Conservation (phyloP, 2,329 filamentous ascomycete species). For the Colletotrichum horii region DNA sequence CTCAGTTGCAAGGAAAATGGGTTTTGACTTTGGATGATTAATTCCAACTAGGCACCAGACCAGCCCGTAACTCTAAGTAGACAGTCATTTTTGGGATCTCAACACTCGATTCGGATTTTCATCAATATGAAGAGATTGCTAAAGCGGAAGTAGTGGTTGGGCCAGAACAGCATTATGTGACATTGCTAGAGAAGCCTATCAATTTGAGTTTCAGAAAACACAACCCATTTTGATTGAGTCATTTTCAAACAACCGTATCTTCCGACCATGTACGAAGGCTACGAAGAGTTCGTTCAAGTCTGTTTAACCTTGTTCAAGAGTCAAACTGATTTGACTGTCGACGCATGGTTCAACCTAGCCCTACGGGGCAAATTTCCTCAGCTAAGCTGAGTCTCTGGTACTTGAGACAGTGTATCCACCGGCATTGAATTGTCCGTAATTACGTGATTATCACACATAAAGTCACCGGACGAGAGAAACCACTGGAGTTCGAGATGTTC, state of each 20-base stretch:
- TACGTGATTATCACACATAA: neutral
- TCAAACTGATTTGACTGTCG: neutral
- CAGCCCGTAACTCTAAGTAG: neutral
- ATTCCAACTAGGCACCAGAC: neutral
- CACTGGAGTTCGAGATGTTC: neutral
- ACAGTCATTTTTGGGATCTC: neutral
- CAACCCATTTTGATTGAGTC: neutral
- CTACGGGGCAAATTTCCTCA: neutral
- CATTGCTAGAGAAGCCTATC: neutral
- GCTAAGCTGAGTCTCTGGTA: neutral
- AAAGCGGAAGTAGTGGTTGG: neutral
- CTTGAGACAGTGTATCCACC: neutral
- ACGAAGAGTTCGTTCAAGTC: neutral
- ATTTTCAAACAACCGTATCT: neutral
- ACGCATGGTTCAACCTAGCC: neutral
- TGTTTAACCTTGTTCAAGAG: neutral
- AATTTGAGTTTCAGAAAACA: neutral
- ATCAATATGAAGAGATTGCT: neutral
- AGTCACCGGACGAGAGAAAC: neutral
- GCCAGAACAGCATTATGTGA: neutral
- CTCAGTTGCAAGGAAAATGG: constrained; percentile 9
- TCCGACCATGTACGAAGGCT: neutral
- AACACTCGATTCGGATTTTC: neutral
- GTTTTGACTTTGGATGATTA: neutral
- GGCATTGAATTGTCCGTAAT: neutral